Evolutionary conservation across 2,329 filamentous ascomycete genomes (phyloP).

Genomic region (Ophiocordyceps polyrhachis-furcata): DNA sequence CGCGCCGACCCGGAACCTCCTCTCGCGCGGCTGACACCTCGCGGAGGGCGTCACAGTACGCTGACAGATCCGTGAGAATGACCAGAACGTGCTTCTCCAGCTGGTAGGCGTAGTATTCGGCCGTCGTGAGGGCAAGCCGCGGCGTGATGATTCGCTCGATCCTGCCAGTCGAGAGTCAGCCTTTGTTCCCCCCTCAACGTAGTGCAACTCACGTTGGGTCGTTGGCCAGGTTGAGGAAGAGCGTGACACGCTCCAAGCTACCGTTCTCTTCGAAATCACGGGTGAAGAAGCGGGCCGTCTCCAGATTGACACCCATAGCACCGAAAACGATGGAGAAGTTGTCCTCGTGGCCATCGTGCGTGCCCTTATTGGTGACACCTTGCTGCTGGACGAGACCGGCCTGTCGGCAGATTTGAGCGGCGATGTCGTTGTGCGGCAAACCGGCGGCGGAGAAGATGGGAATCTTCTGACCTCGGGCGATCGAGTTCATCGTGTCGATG

Average conservation of each 20-base stretch:
- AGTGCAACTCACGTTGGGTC: constrained; percentile 72
- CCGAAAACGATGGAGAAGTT: constrained; percentile 99
- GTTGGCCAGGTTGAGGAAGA: constrained; percentile 98
- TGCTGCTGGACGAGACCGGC: constrained; percentile 71
- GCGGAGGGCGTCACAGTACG: constrained; percentile 96
- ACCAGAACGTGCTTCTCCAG: constrained; percentile 99
- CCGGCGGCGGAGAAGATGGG: constrained; percentile 97
- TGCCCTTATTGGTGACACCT: constrained; percentile 72
- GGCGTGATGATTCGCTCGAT: constrained; percentile 99
- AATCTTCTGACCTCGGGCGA: constrained; percentile 98
- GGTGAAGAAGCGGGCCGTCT: constrained; percentile 96
- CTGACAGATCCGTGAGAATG: constrained; percentile 92
- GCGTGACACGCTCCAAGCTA: constrained; percentile 86
- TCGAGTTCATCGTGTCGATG: constrained; percentile 96
- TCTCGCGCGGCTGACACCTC: constrained; percentile 96
- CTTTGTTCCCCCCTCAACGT: background rate
- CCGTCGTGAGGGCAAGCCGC: constrained; percentile 91
- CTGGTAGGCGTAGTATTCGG: constrained; percentile 99
- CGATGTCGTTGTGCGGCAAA: constrained; percentile 98
- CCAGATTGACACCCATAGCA: constrained; percentile 99
- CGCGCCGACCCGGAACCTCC: constrained; percentile 97
- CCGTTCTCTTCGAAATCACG: constrained; percentile 98
- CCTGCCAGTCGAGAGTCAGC: constrained; percentile 21
- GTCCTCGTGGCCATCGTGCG: constrained; percentile 92
- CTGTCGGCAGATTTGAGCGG: constrained; percentile 95